Evolutionary conservation across 306 rosid species (phyloP), one percentile per base, ranked within the genome.

Genomic region (Fragaria nilgerrensis): DNA sequence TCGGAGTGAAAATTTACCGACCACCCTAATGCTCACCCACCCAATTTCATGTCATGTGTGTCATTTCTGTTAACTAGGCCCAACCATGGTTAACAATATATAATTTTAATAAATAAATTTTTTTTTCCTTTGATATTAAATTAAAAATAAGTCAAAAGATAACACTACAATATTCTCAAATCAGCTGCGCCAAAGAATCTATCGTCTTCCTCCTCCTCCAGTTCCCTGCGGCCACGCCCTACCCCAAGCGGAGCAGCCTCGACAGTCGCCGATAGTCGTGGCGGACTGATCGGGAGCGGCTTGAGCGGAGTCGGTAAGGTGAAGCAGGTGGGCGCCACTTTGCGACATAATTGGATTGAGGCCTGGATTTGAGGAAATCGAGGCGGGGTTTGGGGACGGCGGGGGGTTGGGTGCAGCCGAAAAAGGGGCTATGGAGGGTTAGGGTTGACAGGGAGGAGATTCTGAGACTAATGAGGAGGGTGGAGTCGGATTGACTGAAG

Each of bases 241-340:
- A 37, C 75, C 1, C 83, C 85, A 0, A 84, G 75, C 0, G 86
- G 76, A 0, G 86, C 77, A 0, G 68, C 62, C 10, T 44, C 71
- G n/a, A 80, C 76, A 2, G 78, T 86, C 93, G 0, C 88, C 91
- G 10, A 84, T 44, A 0, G 93, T 68, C 0, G 92, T 59, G 1
- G 92, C 90, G 1, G 94, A 87, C 49, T 94, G 73, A 34, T 93
- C 95, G 0, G 98, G 96, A 0, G 98, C 95, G 1, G 98, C 96
- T 0, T 96, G 87, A 2, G 96, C 98, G 0, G 98, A 92, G 5
- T 95, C 96, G 15, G 91, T 93, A 77, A 89, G 15, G 98, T 93
- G 77, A 93, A 93, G 0, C 98, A 93, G 7, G 98, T 93, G 27
- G 8, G 98, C 98, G 9, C 98, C 98, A 82, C 96, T 96, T 95